Percentiles rank a stretch among this genome's conserved stretches.
Evolutionary conservation across 257 asterid genomes (phyloP).

Genomic region (Solanum infundibuliforme): DNA sequence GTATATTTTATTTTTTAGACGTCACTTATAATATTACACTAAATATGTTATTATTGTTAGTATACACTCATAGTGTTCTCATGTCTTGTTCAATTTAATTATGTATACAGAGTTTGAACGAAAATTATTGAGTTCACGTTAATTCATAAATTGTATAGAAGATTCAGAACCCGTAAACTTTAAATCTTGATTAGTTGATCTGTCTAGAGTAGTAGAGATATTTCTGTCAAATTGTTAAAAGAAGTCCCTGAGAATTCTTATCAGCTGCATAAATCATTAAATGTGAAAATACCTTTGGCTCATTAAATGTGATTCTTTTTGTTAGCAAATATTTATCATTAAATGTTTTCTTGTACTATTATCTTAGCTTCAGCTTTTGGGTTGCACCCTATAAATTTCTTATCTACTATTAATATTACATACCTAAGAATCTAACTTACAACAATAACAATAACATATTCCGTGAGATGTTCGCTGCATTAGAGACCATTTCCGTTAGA

Average conservation of each 20-base stretch:
- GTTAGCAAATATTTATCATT: neutral
- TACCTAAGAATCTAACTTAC: neutral
- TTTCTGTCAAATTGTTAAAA: neutral
- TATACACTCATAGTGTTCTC: neutral
- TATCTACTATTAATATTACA: neutral
- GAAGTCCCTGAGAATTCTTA: neutral
- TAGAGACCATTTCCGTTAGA: no score
- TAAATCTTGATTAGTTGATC: neutral
- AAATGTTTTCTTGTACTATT: neutral
- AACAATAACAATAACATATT: neutral
- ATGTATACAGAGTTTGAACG: neutral
- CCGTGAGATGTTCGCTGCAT: no score
- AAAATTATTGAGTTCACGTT: neutral
- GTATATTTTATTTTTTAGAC: neutral
- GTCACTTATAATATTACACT: fast-evolving
- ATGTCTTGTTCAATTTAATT: neutral
- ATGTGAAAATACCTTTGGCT: neutral
- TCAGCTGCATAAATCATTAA: neutral
- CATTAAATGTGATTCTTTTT: neutral
- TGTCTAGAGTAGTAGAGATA: neutral
- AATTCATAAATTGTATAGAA: neutral
- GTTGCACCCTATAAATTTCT: neutral
- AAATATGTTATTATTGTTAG: neutral
- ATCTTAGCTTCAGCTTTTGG: neutral
- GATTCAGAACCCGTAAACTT: neutral